Evolutionary conservation across 2,329 filamentous ascomycete species (phyloP).

Genomic region (Anthostomella pinea): DNA sequence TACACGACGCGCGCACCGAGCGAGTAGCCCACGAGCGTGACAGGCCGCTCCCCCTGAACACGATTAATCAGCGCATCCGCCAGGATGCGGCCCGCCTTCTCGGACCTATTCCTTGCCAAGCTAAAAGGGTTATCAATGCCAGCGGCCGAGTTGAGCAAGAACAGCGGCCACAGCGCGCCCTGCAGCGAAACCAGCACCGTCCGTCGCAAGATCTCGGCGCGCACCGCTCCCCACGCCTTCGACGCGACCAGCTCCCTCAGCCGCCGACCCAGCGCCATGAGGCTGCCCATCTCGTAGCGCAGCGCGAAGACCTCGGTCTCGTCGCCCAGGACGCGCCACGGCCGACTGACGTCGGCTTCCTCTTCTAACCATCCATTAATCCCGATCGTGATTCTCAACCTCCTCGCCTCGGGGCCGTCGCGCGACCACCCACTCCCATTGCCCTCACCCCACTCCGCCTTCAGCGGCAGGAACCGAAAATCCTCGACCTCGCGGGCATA

Average conservation of each 20-base stretch:
- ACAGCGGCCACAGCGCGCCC: constrained; percentile 68
- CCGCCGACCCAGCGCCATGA: constrained; percentile 73
- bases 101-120: constrained; percentile 70
- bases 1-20: constrained; percentile 67
- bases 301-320: constrained; percentile 80
- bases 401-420: constrained; percentile 35
- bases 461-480: constrained; percentile 72
- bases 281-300: constrained; percentile 75
- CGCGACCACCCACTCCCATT: constrained; percentile 30
- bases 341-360: constrained; percentile 71
- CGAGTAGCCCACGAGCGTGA: constrained; percentile 66
- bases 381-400: constrained; percentile 77
- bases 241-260: constrained; percentile 70
- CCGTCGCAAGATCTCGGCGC: constrained; percentile 69
- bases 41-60: constrained; percentile 65
- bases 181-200: constrained; percentile 67
- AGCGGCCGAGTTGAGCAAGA: constrained; percentile 62
- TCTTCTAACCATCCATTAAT: constrained; percentile 82
- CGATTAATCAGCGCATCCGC: constrained; percentile 66
- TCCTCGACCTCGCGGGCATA: constrained; percentile 88
- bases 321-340: constrained; percentile 72
- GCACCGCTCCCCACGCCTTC: constrained; percentile 72
- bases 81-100: constrained; percentile 74
- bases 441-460: constrained; percentile 41
- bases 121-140: constrained; percentile 80